These are phyloP conservation scores for Suillus subaureus DNA, from an alignment of 768 basidiomycete species.

Conservation along the genomic window DNA sequence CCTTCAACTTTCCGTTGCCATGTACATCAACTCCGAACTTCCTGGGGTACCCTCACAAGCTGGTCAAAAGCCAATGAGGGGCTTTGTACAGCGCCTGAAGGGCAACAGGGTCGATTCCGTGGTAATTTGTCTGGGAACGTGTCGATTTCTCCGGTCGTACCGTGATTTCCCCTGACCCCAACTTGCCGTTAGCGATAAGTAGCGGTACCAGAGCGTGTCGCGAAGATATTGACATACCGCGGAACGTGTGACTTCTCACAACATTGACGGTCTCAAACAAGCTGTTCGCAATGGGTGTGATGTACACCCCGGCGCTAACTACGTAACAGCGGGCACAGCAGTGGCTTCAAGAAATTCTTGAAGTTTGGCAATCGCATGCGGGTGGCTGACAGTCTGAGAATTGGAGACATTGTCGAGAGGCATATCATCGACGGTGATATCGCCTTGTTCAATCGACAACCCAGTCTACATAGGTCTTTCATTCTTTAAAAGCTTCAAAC, in stretches of 20 bases:
- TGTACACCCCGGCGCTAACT: conserved; percentile 94
- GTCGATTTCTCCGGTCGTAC: conserved; percentile 98
- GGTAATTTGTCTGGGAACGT: conserved; percentile 97
- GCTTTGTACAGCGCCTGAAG: conserved; percentile 96
- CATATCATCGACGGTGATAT: conserved; percentile 96
- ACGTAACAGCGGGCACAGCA: conserved; percentile 80
- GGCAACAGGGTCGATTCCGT: conserved; percentile 97
- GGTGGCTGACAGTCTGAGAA: conserved; percentile 79
- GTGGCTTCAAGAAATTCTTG: conserved; percentile 82
- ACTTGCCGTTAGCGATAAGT: conserved; percentile 97
- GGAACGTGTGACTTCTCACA: conserved; percentile 91
- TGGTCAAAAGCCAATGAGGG: conserved; percentile 93
- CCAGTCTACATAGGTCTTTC: conserved; percentile 86
- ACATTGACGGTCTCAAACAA: conserved; percentile 72
- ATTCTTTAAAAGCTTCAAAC: neutral
- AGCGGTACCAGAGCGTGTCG: conserved; percentile 93
- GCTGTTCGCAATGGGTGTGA: conserved; percentile 90
- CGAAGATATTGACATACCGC: conserved; percentile 96
- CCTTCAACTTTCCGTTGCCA: conserved; percentile 89
- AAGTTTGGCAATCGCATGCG: conserved; percentile 81
- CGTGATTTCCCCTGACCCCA: conserved; percentile 99
- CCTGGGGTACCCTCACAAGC: conserved; percentile 89
- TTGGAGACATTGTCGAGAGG: conserved; percentile 94
- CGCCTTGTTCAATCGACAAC: conserved; percentile 97
- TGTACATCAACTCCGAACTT: conserved; percentile 97